phyloP scores from a whole-genome alignment of 371 early-diverging fungal genomes.

The Blakeslea trispora region DNA sequence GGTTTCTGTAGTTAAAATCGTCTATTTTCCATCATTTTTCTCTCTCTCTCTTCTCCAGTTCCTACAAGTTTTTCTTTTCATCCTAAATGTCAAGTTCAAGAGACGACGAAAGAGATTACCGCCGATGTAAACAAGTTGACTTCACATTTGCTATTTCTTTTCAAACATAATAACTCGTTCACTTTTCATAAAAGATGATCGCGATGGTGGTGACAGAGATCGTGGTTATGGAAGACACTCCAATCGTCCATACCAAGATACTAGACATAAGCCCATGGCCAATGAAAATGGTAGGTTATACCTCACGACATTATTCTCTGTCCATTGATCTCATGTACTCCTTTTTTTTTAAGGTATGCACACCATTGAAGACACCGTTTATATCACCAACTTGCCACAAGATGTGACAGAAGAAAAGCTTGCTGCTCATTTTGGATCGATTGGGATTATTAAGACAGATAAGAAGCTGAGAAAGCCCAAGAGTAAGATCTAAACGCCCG shows the following conservation, averaged over 20 bases:
- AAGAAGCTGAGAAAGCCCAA: conserved; percentile 63
- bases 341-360: conserved; percentile 32
- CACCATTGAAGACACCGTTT: conserved; percentile 65
- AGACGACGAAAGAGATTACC: conserved; percentile 22
- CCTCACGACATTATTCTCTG: too few relatives aligned
- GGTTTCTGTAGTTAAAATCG: too few relatives aligned
- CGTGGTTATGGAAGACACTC: conserved; percentile 16
- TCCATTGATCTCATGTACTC: background rate
- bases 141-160: too few relatives aligned
- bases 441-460: conserved; percentile 75
- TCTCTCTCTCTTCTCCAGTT: conserved; percentile 2
- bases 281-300: conserved; percentile 24
- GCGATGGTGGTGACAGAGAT: conserved; percentile 16
- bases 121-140: conserved; percentile 13
- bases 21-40: too few relatives aligned
- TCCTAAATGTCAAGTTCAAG: conserved; percentile 21
- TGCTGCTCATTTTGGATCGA: conserved; percentile 62
- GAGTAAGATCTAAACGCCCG: conserved; percentile 34
- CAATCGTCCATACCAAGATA: conserved; percentile 8
- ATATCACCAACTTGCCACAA: conserved; percentile 61
- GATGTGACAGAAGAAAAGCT: conserved; percentile 64
- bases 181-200: conserved; percentile 14
- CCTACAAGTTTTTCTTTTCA: background rate
- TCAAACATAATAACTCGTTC: too few relatives aligned
- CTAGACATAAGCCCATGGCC: conserved; percentile 10